phyloP scores from a whole-genome alignment of 257 asterid species.

The Solanum chmielewskii region DNA sequence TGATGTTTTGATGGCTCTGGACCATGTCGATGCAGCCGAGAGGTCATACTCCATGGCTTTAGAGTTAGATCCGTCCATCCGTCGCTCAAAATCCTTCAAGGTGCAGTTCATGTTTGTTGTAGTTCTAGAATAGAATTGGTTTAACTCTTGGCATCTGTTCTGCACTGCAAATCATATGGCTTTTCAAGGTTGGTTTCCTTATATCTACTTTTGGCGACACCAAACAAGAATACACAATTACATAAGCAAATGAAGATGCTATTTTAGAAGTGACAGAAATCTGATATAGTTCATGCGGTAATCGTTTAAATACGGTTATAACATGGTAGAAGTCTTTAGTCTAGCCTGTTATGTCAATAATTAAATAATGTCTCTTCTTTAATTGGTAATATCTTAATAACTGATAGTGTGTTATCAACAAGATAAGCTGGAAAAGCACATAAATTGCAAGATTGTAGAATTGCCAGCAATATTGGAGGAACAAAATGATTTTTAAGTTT shows the following conservation, averaged over 20 bases:
- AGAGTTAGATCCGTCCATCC: constrained; percentile 61
- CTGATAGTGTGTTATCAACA: background rate
- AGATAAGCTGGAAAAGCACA: background rate
- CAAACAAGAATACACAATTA: background rate
- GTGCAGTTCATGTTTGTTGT: constrained; percentile 16
- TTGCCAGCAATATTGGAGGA: background rate
- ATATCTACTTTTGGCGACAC: background rate
- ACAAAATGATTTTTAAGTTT: background rate
- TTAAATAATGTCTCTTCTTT: background rate
- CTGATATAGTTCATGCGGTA: background rate
- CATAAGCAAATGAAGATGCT: background rate
- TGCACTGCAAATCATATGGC: background rate
- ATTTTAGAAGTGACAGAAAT: background rate
- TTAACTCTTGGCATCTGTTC: background rate
- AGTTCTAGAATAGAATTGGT: background rate
- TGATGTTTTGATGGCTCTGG: constrained; percentile 67
- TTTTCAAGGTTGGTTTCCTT: background rate
- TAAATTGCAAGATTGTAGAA: background rate
- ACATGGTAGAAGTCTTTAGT: background rate
- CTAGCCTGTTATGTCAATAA: background rate
- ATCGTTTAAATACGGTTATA: background rate
- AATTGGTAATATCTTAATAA: background rate
- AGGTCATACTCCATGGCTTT: constrained; percentile 60
- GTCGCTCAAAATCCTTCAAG: constrained; percentile 78
- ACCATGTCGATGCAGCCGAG: constrained; percentile 45